A percentile compares a stretch with the other conserved stretches of the same genome.
These are phyloP conservation scores for Fomitopsis pinicola DNA, from an alignment of 1,284 basidiomycete species.

Conservation along the genomic window DNA sequence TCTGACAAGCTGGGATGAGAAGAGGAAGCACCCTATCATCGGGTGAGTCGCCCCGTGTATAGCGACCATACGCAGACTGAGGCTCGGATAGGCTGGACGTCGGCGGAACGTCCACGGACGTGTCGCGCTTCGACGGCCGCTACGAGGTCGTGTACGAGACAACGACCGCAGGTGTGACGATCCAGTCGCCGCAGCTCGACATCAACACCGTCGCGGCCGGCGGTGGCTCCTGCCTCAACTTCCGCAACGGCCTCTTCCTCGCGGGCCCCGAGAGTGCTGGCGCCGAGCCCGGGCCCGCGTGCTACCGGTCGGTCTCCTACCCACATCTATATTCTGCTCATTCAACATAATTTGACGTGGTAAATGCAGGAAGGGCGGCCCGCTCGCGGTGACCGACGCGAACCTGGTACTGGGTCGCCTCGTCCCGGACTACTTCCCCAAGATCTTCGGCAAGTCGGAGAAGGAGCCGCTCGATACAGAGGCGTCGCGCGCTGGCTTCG, in stretches of 20 bases:
- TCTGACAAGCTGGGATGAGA: slow-evolving; percentile 76
- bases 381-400: slow-evolving; percentile 83
- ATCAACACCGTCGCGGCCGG: slow-evolving; percentile 90
- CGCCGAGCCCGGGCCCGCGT: slow-evolving; percentile 81
- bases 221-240: slow-evolving; percentile 80
- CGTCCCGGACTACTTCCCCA: slow-evolving; percentile 80
- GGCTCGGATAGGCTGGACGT: slow-evolving; percentile 54
- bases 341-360: not conserved
- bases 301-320: slow-evolving; percentile 54
- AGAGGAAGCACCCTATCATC: slow-evolving; percentile 65
- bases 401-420: slow-evolving; percentile 83
- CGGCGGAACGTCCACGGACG: slow-evolving; percentile 89
- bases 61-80: not conserved
- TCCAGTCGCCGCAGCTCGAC: slow-evolving; percentile 85
- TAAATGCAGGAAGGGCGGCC: slow-evolving; percentile 70
- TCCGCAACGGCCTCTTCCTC: slow-evolving; percentile 79
- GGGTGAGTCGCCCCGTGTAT: slow-evolving; percentile 41
- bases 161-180: slow-evolving; percentile 85
- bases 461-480: slow-evolving; percentile 76
- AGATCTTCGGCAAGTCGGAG: slow-evolving; percentile 86
- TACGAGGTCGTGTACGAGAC: slow-evolving; percentile 92
- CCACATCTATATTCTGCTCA: not conserved
- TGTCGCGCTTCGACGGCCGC: slow-evolving; percentile 81
- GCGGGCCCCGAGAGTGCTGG: slow-evolving; percentile 83
- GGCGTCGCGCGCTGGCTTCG: slow-evolving; percentile 62